Base-by-base conservation (phyloP, 305 asterid species). In the Ilex paraguariensis region DNA sequence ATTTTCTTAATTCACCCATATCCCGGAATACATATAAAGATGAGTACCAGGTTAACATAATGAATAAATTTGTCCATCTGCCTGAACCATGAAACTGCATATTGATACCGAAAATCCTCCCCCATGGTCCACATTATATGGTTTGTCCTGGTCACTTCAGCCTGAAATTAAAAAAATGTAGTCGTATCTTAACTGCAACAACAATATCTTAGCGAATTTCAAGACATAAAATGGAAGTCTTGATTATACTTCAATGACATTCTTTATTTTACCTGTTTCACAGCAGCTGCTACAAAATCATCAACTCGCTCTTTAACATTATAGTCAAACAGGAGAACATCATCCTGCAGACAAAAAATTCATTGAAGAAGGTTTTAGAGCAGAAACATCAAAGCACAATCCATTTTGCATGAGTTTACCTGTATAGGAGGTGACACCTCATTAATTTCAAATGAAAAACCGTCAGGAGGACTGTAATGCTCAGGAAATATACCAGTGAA, bases 91-190 rank as follows among this genome's bases (percentile, higher is more conserved):
- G 97, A 79, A 70, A 65, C 74, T 31, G 93, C 97, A 76, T 87
- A 89, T 66, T 89, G 97, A 77, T 89, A 89, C 15, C 86, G 86
- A 55, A 89, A 89, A 82, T 89, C 95, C 54, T 84, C 81, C 67
- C 93, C 97, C 97, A 84, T 89, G 57, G 84, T 77, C 97, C 97
- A 89, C 97, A 89, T 86, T 67, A 89, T 69, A 74, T 89, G 97
- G 73, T 87, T 89, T 65, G 95, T 80, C 81, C 87, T 77, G 61
- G 97, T 89, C 33, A 87, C 68, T 64, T 84, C 84, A 57, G 95
- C 97, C 95, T 84, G 81, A 64, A 69, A 65, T 7, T 4, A 49
- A 49, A n/a, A 12, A 49, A 49, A 49, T 49, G 53, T 12, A n/a
- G 53, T 49, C 13, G 10, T 11, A 11, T 49, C 11, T 49, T n/a